Conservation (phyloP, 225 moss, liverwort and hornwort species). For the Takakia lepidozioides region DNA sequence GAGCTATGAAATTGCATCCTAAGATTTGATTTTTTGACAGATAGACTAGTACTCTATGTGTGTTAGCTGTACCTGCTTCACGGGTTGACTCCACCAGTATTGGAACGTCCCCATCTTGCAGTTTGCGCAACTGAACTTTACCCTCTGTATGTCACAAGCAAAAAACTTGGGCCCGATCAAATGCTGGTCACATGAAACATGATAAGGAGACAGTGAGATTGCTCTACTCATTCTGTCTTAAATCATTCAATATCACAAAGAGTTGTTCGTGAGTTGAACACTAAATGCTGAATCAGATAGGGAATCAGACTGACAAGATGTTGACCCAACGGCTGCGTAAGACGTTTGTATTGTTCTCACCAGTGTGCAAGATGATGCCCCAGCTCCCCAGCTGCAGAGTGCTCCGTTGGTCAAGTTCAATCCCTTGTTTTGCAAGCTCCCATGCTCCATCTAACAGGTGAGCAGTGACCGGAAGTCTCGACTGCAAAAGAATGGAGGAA, state of each 20-base stretch:
- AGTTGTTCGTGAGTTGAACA: too few species aligned
- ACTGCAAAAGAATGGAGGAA: background rate
- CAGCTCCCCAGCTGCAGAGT: constrained; percentile 4
- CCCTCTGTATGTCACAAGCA: background rate
- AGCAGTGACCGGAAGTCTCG: background rate
- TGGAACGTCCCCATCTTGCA: background rate
- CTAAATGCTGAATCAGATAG: too few species aligned
- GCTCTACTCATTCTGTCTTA: background rate
- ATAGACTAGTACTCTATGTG: too few species aligned
- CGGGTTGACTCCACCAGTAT: background rate
- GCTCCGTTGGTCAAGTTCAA: background rate
- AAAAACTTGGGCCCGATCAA: too few species aligned
- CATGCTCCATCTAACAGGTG: background rate
- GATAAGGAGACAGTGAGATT: background rate
- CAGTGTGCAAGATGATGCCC: background rate
- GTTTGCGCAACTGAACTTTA: background rate
- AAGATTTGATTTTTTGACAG: too few species aligned
- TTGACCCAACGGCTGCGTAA: too few species aligned
- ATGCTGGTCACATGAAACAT: too few species aligned
- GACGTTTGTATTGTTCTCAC: background rate
- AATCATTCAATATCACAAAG: background rate
- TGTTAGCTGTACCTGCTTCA: background rate
- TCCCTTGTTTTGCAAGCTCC: background rate
- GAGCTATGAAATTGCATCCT: too few species aligned
- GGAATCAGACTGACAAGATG: too few species aligned